phyloP scores from a whole-genome alignment of 169 alveolate genomes.

The Plasmodium gaboni region DNA sequence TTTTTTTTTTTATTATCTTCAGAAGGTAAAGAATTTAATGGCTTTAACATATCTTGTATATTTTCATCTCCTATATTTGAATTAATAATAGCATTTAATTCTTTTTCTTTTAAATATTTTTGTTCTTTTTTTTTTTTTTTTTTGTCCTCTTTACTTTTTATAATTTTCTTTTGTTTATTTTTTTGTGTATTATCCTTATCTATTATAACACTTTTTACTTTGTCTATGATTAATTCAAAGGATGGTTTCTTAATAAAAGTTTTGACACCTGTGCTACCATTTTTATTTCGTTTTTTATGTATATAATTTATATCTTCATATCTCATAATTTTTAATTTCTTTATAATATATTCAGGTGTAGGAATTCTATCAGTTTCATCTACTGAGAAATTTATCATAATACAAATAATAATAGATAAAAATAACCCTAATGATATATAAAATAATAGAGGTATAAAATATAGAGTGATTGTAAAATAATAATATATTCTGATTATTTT shows the following conservation, averaged over 20 bases:
- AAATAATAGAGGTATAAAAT: conserved; percentile 55
- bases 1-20: neutral
- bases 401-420: conserved; percentile 51
- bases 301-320: conserved; percentile 65
- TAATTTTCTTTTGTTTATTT: conserved; percentile 24
- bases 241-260: conserved; percentile 56
- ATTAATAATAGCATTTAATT: neutral
- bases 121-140: conserved; percentile 9
- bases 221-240: conserved; percentile 51
- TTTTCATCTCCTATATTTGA: neutral
- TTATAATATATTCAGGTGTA: conserved; percentile 65
- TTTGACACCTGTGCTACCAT: conserved; percentile 7
- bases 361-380: conserved; percentile 66
- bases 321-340: conserved; percentile 74
- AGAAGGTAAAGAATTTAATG: conserved; percentile 4
- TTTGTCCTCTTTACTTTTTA: conserved; percentile 6
- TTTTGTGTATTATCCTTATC: conserved; percentile 5
- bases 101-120: neutral
- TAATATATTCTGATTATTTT: conserved; percentile 36
- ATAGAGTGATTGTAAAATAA: conserved; percentile 39
- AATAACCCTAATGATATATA: conserved; percentile 51
- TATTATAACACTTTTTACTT: conserved; percentile 41
- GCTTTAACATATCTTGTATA: conserved; percentile 32
- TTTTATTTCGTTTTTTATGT: conserved; percentile 14
- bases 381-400: conserved; percentile 45